These are phyloP conservation scores for Beauveria scarabaeidicola DNA, from an alignment of 2,329 filamentous ascomycete species.

Conservation along the genomic window DNA sequence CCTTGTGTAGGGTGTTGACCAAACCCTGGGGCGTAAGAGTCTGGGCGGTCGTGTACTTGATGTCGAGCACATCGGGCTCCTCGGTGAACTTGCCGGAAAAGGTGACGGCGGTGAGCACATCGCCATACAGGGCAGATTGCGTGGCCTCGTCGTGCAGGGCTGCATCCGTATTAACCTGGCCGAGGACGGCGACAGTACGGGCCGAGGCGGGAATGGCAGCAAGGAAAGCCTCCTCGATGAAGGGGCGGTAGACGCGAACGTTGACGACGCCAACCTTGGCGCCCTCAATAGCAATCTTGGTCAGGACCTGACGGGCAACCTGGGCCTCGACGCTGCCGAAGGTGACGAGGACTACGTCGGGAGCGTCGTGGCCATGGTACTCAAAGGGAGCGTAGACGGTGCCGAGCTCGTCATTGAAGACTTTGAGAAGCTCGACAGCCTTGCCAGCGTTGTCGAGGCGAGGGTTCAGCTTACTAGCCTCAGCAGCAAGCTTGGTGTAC, in stretches of 20 bases:
- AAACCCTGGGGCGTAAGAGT: slow-evolving; percentile 47
- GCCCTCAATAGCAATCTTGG: slow-evolving; percentile 61
- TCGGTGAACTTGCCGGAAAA: slow-evolving; percentile 63
- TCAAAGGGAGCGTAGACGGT: slow-evolving; percentile 92
- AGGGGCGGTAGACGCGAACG: slow-evolving; percentile 89
- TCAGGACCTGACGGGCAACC: slow-evolving; percentile 71
- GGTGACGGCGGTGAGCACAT: slow-evolving; percentile 76
- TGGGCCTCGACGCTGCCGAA: slow-evolving; percentile 91
- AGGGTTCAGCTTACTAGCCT: slow-evolving; percentile 54
- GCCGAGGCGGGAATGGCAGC: slow-evolving; percentile 67
- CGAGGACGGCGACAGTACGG: slow-evolving; percentile 73
- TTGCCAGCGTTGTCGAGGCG: slow-evolving; percentile 67
- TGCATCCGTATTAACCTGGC: slow-evolving; percentile 70
- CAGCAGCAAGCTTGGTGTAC: slow-evolving; percentile 58
- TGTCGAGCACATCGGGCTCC: slow-evolving; percentile 61
- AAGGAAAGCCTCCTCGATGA: slow-evolving; percentile 90
- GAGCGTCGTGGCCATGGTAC: slow-evolving; percentile 74
- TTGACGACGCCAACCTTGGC: slow-evolving; percentile 79
- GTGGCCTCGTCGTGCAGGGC: slow-evolving; percentile 27
- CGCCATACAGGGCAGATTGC: slow-evolving; percentile 74
- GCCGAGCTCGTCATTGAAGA: slow-evolving; percentile 84
- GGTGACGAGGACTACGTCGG: slow-evolving; percentile 78
- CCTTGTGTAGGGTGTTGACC: slow-evolving; percentile 40
- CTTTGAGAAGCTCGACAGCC: slow-evolving; percentile 58
- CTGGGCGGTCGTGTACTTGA: slow-evolving; percentile 76